Conservation (phyloP, 1,284 basidiomycete species). For the Salmacisia buchloeana region DNA sequence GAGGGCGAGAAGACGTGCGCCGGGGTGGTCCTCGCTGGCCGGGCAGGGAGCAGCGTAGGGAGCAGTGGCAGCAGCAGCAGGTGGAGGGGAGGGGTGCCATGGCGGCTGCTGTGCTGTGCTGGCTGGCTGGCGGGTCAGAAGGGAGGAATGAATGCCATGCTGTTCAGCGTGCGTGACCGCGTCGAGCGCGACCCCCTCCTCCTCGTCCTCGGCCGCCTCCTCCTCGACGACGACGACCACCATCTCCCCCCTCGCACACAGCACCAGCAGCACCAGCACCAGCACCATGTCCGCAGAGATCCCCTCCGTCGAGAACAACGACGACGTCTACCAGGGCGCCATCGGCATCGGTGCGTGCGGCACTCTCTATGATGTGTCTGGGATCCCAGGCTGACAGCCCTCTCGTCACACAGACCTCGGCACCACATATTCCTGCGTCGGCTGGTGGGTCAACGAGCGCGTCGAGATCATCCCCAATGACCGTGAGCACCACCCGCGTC, state of each 20-base stretch:
- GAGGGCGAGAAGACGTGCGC: too few species aligned
- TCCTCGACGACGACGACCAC: neutral
- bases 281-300: slow-evolving; percentile 33
- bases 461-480: slow-evolving; percentile 53
- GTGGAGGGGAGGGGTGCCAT: too few species aligned
- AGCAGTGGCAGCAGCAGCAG: too few species aligned
- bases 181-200: too few species aligned
- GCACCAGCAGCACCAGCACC: slow-evolving; percentile 4
- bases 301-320: slow-evolving; percentile 58
- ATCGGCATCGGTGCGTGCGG: slow-evolving; percentile 70
- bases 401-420: slow-evolving; percentile 52
- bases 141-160: too few species aligned
- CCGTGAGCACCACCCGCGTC: slow-evolving; percentile 27
- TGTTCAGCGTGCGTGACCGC: too few species aligned
- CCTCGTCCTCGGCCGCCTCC: too few species aligned
- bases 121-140: too few species aligned
- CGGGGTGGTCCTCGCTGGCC: too few species aligned
- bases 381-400: neutral
- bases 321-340: slow-evolving; percentile 83
- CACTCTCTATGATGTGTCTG: neutral
- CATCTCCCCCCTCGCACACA: slow-evolving; percentile 11
- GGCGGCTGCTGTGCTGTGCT: too few species aligned
- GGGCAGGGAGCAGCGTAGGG: too few species aligned
- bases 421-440: slow-evolving; percentile 77
- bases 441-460: slow-evolving; percentile 47